A percentile compares a stretch with the other conserved stretches of the same genome.
Conservation (phyloP, 345 rosid species). For the Lepidium africanum region DNA sequence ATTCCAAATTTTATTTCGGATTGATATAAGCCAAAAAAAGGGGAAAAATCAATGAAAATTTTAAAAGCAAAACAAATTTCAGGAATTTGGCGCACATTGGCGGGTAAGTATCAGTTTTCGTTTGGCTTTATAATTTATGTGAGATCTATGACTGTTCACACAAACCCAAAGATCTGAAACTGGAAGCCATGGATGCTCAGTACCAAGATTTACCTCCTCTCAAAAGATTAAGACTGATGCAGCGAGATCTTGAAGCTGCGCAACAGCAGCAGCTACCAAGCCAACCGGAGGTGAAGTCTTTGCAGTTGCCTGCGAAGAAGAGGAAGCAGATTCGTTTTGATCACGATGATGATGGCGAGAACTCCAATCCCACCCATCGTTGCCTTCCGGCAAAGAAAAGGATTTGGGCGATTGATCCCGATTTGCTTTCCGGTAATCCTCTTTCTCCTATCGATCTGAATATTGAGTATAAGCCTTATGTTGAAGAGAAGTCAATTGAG, state of each 20-base stretch:
- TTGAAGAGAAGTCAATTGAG: slow-evolving; percentile 14
- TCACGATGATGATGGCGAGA: neutral
- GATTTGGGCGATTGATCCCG: slow-evolving; percentile 72
- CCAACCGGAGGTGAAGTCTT: slow-evolving; percentile 26
- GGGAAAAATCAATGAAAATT: neutral
- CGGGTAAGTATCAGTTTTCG: neutral
- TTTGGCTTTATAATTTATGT: neutral
- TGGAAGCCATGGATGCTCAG: slow-evolving; percentile 38
- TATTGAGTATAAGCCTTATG: slow-evolving; percentile 43
- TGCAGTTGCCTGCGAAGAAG: slow-evolving; percentile 70
- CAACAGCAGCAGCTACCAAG: slow-evolving; percentile 17
- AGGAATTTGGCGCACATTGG: slow-evolving; percentile 4
- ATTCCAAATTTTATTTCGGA: neutral
- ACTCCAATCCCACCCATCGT: neutral
- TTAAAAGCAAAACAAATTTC: neutral
- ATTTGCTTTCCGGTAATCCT: slow-evolving; percentile 32
- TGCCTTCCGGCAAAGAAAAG: slow-evolving; percentile 86
- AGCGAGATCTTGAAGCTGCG: slow-evolving; percentile 26
- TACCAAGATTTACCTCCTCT: slow-evolving; percentile 61
- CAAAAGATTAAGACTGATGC: slow-evolving; percentile 56
- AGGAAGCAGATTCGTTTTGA: slow-evolving; percentile 49
- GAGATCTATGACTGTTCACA: slow-evolving; percentile 7
- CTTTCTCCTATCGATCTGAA: slow-evolving; percentile 70
- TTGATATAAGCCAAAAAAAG: neutral
- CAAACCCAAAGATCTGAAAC: slow-evolving; percentile 8